Evolutionary conservation across 2,329 filamentous ascomycete species (phyloP), one percentile per base, ranked within the genome.

Genomic region (Zasmidium cellare): DNA sequence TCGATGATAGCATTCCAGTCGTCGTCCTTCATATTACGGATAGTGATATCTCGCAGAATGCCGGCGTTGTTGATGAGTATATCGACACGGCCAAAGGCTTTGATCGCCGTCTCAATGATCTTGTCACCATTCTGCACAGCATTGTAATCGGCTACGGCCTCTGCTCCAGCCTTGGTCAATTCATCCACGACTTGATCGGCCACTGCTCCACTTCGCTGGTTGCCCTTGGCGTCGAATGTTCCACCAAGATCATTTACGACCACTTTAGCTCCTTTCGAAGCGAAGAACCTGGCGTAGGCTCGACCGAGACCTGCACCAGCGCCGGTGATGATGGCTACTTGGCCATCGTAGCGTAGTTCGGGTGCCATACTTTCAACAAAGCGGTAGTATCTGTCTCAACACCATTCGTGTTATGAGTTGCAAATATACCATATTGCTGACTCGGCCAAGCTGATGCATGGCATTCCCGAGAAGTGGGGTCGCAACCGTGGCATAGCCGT

Each of bases 111-210:
- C 64, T 92, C 87, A 78, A 97, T 93, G 75, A 97, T 97, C 77
- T 85, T 88, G 61, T 97, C 92, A 69, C 94, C 94, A 69, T 92
- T 82, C 79, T 94, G 90, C 77, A 96, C 92, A 75, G 85, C 87
- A 80, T 97, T 89, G 81, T 97, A 97, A 83, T 96, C 97, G 76
- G 92, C 91, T 52, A 96, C 92, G 59, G 93, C 94, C 77, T 96
- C 93, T 74, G 93, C 93, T 74, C 93, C 93, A 55, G 87, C 88
- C 73, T 87, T 84, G 77, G 88, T 91, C 76, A 92, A 91, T 77
- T 91, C 87, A 67, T 90, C 80, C 72, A 92, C 89, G 58, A 92
- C 88, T 51, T 88, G 84, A 82, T 94, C 90, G 69, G 90, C 90
- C 60, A 89, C 88, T 51, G 41, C 47, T 24, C 28, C 38, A n/a